Conservation (phyloP, 352 stramenopile species). For the Phytophthora chlamydospora region DNA sequence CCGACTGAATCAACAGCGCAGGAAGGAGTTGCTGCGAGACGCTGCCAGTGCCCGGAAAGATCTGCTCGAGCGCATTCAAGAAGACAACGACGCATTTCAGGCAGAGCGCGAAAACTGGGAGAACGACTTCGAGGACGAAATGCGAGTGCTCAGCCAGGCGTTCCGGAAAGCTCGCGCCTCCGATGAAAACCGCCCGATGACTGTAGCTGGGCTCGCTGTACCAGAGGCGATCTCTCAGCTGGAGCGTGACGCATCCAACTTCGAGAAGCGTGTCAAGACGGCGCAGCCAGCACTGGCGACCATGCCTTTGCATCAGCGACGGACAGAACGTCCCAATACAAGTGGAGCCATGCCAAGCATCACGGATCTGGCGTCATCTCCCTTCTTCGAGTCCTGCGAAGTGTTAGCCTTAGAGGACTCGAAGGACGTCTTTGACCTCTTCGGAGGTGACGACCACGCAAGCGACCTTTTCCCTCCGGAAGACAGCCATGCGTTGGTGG, state of each 20-base stretch:
- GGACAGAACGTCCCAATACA: slow-evolving; percentile 14
- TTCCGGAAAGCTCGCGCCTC: slow-evolving; percentile 46
- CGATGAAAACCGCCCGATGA: slow-evolving; percentile 47
- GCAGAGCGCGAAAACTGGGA: slow-evolving; percentile 57
- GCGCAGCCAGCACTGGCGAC: slow-evolving; percentile 30
- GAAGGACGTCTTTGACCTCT: slow-evolving; percentile 38
- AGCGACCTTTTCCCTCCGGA: slow-evolving; percentile 6
- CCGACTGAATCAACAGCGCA: slow-evolving; percentile 46
- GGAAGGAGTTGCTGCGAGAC: slow-evolving; percentile 42
- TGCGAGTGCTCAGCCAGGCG: slow-evolving; percentile 44
- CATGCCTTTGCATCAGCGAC: not conserved
- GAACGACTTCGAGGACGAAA: slow-evolving; percentile 56
- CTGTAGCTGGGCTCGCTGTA: slow-evolving; percentile 55
- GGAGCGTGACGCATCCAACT: slow-evolving; percentile 42
- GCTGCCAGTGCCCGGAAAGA: slow-evolving; percentile 33
- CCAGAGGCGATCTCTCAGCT: slow-evolving; percentile 58
- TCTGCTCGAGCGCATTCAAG: slow-evolving; percentile 26
- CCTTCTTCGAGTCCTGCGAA: slow-evolving; percentile 25
- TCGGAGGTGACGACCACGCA: slow-evolving; percentile 17
- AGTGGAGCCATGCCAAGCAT: not conserved
- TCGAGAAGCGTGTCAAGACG: slow-evolving; percentile 55
- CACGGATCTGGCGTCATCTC: not conserved
- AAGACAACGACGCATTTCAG: slow-evolving; percentile 33
- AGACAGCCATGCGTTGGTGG: not conserved
- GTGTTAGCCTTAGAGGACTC: slow-evolving; percentile 43